Conservation (phyloP, 495 filamentous ascomycete genomes). For the Evernia prunastri region DNA sequence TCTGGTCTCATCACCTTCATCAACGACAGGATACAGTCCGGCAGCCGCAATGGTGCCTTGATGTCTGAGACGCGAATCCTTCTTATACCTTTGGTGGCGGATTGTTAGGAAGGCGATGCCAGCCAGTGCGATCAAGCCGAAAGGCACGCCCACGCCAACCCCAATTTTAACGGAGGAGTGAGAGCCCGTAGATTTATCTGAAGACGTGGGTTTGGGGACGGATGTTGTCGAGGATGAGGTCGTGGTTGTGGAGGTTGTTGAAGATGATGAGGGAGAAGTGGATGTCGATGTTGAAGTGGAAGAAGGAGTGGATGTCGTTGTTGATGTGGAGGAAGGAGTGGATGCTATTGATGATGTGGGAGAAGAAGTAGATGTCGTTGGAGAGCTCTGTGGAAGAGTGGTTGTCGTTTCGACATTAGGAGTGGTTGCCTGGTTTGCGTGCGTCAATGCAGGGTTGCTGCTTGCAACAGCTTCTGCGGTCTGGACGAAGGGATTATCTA, state of each 20-base stretch:
- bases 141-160: background rate
- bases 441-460: background rate
- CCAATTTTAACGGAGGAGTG: background rate
- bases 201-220: background rate
- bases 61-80: background rate
- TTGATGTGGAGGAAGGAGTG: background rate
- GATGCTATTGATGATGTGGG: background rate
- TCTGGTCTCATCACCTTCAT: background rate
- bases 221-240: background rate
- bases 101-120: background rate
- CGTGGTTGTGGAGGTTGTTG: background rate
- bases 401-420: background rate
- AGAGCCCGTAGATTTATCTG: background rate
- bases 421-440: background rate
- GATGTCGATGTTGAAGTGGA: background rate
- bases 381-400: background rate
- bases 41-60: background rate
- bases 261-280: background rate
- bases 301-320: background rate
- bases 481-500: background rate
- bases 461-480: background rate
- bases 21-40: background rate
- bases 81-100: background rate
- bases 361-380: background rate
- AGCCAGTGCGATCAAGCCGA: background rate